Conservation (phyloP, 345 rosid species). For the Corchorus capsularis region DNA sequence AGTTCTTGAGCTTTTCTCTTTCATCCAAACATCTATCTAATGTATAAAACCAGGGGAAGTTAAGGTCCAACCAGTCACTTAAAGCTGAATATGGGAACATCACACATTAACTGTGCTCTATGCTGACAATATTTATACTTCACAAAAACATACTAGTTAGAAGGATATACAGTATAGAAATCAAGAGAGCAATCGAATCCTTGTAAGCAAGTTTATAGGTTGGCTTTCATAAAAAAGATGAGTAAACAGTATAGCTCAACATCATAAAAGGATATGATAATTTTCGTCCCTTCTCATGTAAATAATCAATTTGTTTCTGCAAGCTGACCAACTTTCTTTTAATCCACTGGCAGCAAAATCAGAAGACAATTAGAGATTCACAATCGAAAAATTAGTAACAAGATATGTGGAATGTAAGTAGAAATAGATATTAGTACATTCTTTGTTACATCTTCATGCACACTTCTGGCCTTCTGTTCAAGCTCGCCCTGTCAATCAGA, state of each 20-base stretch:
- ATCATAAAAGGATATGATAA: slow-evolving; percentile 50
- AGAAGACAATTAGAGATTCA: not conserved
- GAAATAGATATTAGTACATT: not conserved
- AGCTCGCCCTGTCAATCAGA: slow-evolving; percentile 10
- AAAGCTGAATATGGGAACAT: not conserved
- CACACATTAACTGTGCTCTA: not conserved
- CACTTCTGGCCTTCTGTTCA: slow-evolving; percentile 16
- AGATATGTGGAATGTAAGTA: not conserved
- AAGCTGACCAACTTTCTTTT: slow-evolving; percentile 36
- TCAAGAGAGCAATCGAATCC: not conserved
- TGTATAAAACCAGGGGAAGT: slow-evolving; percentile 25
- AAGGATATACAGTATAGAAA: not conserved
- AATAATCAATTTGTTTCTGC: slow-evolving; percentile 33
- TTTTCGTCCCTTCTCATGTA: slow-evolving; percentile 57
- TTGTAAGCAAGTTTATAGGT: not conserved
- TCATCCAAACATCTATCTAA: slow-evolving; percentile 26
- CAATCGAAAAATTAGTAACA: not conserved
- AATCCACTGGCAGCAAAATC: slow-evolving; percentile 38
- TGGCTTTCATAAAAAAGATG: not conserved
- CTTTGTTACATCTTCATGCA: slow-evolving; percentile 18
- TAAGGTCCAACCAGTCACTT: slow-evolving; percentile 15
- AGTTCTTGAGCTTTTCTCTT: slow-evolving; percentile 32
- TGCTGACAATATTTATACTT: not conserved
- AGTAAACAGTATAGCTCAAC: not conserved
- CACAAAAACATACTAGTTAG: not conserved